Conservation (phyloP, 192 early-diverging fungal genomes). For the Backusella psychrophila region DNA sequence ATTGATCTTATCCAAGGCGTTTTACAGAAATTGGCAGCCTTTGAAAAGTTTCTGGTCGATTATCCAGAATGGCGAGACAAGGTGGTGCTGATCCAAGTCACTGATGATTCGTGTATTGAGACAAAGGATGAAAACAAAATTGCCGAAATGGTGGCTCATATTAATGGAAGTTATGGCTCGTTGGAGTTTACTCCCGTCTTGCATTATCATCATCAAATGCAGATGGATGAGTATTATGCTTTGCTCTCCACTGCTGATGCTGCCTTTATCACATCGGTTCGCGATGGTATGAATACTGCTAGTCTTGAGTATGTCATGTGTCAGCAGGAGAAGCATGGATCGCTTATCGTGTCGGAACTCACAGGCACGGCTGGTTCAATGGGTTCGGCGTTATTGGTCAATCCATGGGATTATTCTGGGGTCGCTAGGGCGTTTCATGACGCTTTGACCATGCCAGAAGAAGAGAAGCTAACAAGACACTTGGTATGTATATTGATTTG, state of each 20-base stretch:
- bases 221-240: conserved; percentile 95
- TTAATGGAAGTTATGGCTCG: conserved; percentile 94
- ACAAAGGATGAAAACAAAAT: conserved; percentile 79
- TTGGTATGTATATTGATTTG: conserved; percentile 35
- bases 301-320: conserved; percentile 94
- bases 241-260: conserved; percentile 91
- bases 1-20: conserved; percentile 94
- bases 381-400: conserved; percentile 77
- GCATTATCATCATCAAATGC: conserved; percentile 90
- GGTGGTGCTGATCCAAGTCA: conserved; percentile 95
- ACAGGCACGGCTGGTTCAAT: conserved; percentile 89
- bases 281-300: conserved; percentile 98
- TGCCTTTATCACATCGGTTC: conserved; percentile 85
- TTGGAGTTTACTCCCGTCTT: conserved; percentile 94
- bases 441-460: conserved; percentile 59
- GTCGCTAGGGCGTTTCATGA: conserved; percentile 80
- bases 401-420: conserved; percentile 86
- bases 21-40: conserved; percentile 89
- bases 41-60: conserved; percentile 85
- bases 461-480: conserved; percentile 66
- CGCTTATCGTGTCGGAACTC: conserved; percentile 93
- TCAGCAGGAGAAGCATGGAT: conserved; percentile 84
- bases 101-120: conserved; percentile 70
- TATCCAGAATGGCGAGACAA: conserved; percentile 94
- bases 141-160: conserved; percentile 84